Conservation (phyloP, 2,329 filamentous ascomycete species). For the Dichotomopilus funicola region DNA sequence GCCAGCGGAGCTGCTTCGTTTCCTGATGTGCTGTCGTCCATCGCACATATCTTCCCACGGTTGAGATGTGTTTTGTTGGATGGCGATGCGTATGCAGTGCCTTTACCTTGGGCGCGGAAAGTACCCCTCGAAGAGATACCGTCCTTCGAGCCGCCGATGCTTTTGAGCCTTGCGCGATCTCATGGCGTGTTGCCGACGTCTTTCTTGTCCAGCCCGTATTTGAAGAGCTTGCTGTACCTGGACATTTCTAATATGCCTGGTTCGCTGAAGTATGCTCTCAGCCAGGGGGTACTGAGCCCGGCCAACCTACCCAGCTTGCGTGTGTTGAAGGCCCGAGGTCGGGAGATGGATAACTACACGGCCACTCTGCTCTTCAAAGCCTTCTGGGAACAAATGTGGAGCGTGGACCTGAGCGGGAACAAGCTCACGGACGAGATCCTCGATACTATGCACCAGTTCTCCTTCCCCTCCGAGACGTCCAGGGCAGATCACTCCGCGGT, state of each 20-base stretch:
- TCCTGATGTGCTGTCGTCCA: neutral
- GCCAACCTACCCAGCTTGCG: conserved; percentile 40
- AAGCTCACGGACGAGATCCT: conserved; percentile 42
- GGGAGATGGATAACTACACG: conserved; percentile 40
- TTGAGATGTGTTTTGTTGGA: conserved; percentile 44
- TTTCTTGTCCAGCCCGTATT: conserved; percentile 34
- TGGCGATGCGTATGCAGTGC: conserved; percentile 40
- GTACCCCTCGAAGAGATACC: neutral
- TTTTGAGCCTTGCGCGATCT: conserved; percentile 43
- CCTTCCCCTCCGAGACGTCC: conserved; percentile 24
- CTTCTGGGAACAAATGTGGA: conserved; percentile 44
- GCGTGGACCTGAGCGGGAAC: conserved; percentile 49
- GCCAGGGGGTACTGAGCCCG: conserved; percentile 30
- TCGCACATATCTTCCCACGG: conserved; percentile 32
- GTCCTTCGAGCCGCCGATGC: conserved; percentile 25
- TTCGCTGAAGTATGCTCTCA: conserved; percentile 32
- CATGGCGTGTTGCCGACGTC: conserved; percentile 33
- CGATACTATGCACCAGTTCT: conserved; percentile 24
- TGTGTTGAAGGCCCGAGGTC: conserved; percentile 44
- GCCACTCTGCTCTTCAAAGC: conserved; percentile 30
- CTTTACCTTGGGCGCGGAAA: conserved; percentile 28
- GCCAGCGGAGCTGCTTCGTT: neutral
- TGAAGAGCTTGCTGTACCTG: conserved; percentile 43
- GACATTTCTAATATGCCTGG: conserved; percentile 46
- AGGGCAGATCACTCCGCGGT: conserved; percentile 31